Percentiles rank a stretch among this genome's conserved stretches.
Conservation (phyloP, 1,139 yeast genomes). For the Sugiyamaella grinbergsii region DNA sequence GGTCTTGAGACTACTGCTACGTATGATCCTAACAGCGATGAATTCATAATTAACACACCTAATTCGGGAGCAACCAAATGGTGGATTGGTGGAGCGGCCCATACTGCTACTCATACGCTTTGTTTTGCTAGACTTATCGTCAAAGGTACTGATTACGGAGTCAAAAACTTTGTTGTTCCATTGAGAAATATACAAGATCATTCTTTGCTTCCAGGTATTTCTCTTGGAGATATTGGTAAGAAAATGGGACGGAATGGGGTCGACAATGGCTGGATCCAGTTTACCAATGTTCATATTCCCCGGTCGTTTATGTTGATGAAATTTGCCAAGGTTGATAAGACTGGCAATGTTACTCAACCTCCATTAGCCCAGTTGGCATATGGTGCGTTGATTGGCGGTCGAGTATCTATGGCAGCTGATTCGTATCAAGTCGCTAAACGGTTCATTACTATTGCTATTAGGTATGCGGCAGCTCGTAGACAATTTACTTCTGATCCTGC, state of each 20-base stretch:
- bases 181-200: conserved; percentile 70
- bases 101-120: conserved; percentile 82
- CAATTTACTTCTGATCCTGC: conserved; percentile 64
- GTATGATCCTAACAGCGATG: conserved; percentile 64
- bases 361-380: conserved; percentile 87
- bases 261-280: conserved; percentile 95
- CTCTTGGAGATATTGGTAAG: conserved; percentile 89
- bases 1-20: conserved; percentile 91
- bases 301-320: conserved; percentile 80
- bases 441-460: conserved; percentile 77
- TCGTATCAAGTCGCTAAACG: conserved; percentile 80
- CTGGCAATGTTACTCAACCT: conserved; percentile 65
- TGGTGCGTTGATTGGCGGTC: conserved; percentile 83
- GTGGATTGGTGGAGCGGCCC: conserved; percentile 99
- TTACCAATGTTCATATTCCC: conserved; percentile 78
- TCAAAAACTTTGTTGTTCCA: conserved; percentile 87
- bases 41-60: conserved; percentile 80
- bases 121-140: conserved; percentile 82
- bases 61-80: conserved; percentile 67
- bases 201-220: conserved; percentile 71
- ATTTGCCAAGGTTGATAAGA: conserved; percentile 69
- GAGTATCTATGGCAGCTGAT: conserved; percentile 87
- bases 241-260: conserved; percentile 82
- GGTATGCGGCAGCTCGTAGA: conserved; percentile 88
- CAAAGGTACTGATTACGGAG: conserved; percentile 83